These are phyloP conservation scores for Syncephalastrum monosporum DNA, from an alignment of 371 early-diverging fungal genomes.

Conservation along the genomic window DNA sequence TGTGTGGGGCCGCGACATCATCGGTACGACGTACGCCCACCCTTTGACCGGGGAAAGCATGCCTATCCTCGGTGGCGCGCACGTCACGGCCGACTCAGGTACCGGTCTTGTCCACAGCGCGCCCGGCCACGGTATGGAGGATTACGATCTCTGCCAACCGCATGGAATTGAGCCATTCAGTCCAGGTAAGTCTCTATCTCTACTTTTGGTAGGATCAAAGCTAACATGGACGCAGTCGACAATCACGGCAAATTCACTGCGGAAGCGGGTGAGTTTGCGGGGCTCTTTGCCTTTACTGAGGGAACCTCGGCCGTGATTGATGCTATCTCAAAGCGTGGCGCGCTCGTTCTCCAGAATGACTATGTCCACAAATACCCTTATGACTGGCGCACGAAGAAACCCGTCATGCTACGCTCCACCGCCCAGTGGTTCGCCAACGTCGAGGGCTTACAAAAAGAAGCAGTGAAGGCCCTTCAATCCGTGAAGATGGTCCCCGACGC, in stretches of 20 bases:
- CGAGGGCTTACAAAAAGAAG: constrained; percentile 55
- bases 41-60: constrained; percentile 52
- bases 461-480: constrained; percentile 54
- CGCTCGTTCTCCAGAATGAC: constrained; percentile 41
- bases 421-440: constrained; percentile 90
- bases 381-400: constrained; percentile 91
- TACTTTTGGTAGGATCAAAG: not conserved
- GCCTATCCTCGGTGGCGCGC: constrained; percentile 66
- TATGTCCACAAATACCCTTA: constrained; percentile 85
- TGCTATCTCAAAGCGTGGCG: constrained; percentile 36
- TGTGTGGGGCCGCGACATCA: constrained; percentile 56
- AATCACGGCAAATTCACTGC: constrained; percentile 78
- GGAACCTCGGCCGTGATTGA: constrained; percentile 62
- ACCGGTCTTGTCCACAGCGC: constrained; percentile 94
- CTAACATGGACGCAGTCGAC: constrained; percentile 57
- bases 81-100: constrained; percentile 84
- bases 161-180: constrained; percentile 60
- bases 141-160: constrained; percentile 76
- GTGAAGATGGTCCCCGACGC: constrained; percentile 66
- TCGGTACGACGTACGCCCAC: constrained; percentile 70
- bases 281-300: constrained; percentile 62
- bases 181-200: constrained; percentile 34
- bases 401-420: constrained; percentile 79
- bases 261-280: constrained; percentile 66
- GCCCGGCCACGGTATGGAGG: constrained; percentile 95